Conservation (phyloP, 1,139 yeast species). For the Protomyces gravidus region DNA sequence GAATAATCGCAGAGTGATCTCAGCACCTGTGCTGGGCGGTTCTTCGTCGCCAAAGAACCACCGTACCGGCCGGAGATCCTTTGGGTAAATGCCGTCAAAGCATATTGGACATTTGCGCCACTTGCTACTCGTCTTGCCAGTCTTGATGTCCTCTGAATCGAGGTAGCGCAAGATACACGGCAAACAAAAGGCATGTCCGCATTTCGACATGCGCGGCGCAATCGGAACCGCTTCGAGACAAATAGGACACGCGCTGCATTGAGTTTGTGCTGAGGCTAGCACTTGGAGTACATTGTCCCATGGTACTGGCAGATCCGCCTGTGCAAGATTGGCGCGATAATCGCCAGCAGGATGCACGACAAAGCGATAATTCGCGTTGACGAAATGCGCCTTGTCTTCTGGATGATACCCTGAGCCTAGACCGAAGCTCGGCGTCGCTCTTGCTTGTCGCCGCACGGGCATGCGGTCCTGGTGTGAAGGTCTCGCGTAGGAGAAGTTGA, state of each 20-base stretch:
- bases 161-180: constrained; percentile 73
- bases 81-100: constrained; percentile 56
- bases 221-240: constrained; percentile 78
- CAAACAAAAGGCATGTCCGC: constrained; percentile 89
- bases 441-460: constrained; percentile 29
- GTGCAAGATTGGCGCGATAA: constrained; percentile 55
- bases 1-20: constrained; percentile 65
- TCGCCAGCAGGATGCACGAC: constrained; percentile 62
- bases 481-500: constrained; percentile 36
- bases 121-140: constrained; percentile 38
- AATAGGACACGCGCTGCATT: constrained; percentile 72
- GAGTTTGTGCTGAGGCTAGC: constrained; percentile 58
- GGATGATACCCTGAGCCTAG: constrained; percentile 40
- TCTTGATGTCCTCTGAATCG: constrained; percentile 40
- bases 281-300: constrained; percentile 63
- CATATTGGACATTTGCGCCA: constrained; percentile 84
- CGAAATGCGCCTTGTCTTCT: constrained; percentile 65
- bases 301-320: constrained; percentile 72
- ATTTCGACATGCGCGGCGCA: constrained; percentile 90
- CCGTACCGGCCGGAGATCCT: constrained; percentile 63
- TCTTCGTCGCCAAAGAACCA: constrained; percentile 56
- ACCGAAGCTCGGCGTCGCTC: constrained; percentile 30
- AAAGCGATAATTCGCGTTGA: constrained; percentile 81
- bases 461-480: constrained; percentile 19
- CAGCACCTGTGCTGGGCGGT: constrained; percentile 62